A percentile compares a stretch with the other conserved stretches of the same genome.
These are phyloP conservation scores for Microsporum canis DNA, from an alignment of 2,329 filamentous ascomycete species.

Conservation along the genomic window DNA sequence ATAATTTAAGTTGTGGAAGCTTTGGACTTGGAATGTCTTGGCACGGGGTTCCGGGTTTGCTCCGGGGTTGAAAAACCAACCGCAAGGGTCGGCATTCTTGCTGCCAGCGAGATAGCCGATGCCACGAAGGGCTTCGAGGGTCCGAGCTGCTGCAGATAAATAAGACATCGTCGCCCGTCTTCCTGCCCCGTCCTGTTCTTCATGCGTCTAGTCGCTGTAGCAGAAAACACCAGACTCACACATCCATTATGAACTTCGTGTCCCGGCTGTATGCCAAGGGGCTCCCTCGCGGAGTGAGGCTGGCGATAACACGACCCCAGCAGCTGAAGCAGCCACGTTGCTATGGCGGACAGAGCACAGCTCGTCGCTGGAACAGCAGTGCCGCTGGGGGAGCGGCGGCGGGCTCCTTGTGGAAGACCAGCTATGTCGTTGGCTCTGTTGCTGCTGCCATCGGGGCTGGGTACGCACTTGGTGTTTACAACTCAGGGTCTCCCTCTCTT, in stretches of 20 bases:
- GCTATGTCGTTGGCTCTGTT: constrained; percentile 32
- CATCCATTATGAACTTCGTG: constrained; percentile 16
- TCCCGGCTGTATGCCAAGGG: constrained; percentile 7
- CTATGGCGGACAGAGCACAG: neutral
- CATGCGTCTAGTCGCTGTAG: neutral
- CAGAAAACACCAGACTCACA: neutral
- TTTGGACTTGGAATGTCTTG: neutral
- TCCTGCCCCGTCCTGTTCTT: neutral
- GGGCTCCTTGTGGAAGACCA: constrained; percentile 6
- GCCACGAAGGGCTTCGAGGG: neutral
- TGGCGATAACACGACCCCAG: neutral
- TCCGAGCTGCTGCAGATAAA: neutral
- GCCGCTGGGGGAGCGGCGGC: neutral
- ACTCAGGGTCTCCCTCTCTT: constrained; percentile 23
- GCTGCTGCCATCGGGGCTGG: constrained; percentile 42
- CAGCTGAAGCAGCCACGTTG: neutral
- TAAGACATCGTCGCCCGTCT: neutral
- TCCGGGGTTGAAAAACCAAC: neutral
- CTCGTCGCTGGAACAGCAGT: constrained; percentile 12
- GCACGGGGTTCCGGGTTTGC: neutral
- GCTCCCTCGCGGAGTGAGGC: constrained; percentile 7
- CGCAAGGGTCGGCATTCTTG: neutral
- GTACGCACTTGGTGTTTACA: constrained; percentile 40
- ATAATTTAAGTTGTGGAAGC: neutral
- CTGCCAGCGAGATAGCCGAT: neutral